These are phyloP conservation scores for Pinus albicaulis DNA, from an alignment of 75 land plant species.

Conservation along the genomic window DNA sequence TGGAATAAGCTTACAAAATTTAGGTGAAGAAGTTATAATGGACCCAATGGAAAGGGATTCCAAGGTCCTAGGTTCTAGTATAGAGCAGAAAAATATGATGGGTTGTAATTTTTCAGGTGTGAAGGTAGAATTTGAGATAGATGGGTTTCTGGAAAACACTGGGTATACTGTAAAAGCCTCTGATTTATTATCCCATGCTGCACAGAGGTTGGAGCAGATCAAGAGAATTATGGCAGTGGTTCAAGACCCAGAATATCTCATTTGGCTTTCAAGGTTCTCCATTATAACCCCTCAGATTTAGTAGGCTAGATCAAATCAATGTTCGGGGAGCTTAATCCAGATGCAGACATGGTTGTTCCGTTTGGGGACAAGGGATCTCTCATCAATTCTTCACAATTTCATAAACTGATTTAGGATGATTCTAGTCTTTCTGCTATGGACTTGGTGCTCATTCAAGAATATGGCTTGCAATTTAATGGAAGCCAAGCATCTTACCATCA, in stretches of 20 bases:
- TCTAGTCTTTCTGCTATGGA: slow-evolving; percentile 11
- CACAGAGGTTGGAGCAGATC: slow-evolving; percentile 60
- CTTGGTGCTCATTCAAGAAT: neutral
- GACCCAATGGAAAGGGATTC: too few relatives aligned
- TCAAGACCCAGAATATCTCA: slow-evolving; percentile 27
- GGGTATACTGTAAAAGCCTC: slow-evolving; percentile 62
- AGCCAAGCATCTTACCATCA: neutral
- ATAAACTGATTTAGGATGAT: neutral
- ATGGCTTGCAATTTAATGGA: slow-evolving; percentile 14
- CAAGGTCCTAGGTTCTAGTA: neutral
- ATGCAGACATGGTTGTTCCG: neutral
- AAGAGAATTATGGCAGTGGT: slow-evolving; percentile 36
- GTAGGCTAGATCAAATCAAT: slow-evolving; percentile 74
- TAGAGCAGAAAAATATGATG: too few relatives aligned
- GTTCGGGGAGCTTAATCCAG: slow-evolving; percentile 56
- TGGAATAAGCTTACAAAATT: too few relatives aligned
- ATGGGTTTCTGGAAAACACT: slow-evolving; percentile 53
- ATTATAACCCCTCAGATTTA: slow-evolving; percentile 74
- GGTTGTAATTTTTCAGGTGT: neutral
- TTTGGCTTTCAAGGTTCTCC: slow-evolving; percentile 47
- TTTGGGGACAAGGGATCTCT: neutral
- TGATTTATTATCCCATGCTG: slow-evolving; percentile 65
- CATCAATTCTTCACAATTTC: neutral
- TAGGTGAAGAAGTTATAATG: too few relatives aligned
- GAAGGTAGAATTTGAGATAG: slow-evolving; percentile 19